Evolutionary conservation across 2,329 filamentous ascomycete genomes (phyloP).

Genomic region (Lasiodiplodia sp.): DNA sequence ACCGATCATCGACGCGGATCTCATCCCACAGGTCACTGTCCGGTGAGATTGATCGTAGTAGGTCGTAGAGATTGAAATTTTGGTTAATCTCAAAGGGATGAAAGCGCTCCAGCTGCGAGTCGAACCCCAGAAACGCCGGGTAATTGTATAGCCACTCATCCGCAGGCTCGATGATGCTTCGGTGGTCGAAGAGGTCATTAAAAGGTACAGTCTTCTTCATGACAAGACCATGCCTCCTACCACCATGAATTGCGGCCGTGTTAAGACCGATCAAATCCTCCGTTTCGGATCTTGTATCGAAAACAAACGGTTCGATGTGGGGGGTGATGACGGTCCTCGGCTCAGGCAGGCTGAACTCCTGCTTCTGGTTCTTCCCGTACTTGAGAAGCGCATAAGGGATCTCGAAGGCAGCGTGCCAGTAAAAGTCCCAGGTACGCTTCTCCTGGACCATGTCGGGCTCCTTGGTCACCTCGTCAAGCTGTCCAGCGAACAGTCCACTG

Average conservation of each 20-base stretch:
- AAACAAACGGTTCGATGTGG: conserved; percentile 1
- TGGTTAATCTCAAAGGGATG: background rate
- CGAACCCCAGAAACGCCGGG: conserved; percentile 27
- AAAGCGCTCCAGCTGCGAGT: background rate
- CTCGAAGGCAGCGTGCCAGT: conserved; percentile 29
- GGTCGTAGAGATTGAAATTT: conserved; percentile 1
- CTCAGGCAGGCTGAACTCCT: background rate
- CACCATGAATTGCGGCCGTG: background rate
- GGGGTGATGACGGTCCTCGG: background rate
- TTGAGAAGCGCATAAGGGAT: conserved; percentile 28
- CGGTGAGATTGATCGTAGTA: background rate
- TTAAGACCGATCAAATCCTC: background rate
- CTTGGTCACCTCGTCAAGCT: conserved; percentile 9
- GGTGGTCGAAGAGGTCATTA: conserved; percentile 27
- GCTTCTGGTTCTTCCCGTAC: conserved; percentile 1
- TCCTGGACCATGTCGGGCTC: conserved; percentile 17
- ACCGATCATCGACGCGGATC: background rate
- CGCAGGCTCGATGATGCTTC: conserved; percentile 27
- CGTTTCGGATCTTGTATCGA: background rate
- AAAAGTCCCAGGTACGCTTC: conserved; percentile 4
- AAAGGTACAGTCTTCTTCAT: conserved; percentile 26
- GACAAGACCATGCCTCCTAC: background rate
- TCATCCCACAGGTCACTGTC: conserved; percentile 12
- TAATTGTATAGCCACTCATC: conserved; percentile 31
- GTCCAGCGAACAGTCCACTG: conserved; percentile 12